These are phyloP conservation scores for Carex littledalei DNA, from an alignment of 176 grass and related monocot genomes.

Conservation along the genomic window DNA sequence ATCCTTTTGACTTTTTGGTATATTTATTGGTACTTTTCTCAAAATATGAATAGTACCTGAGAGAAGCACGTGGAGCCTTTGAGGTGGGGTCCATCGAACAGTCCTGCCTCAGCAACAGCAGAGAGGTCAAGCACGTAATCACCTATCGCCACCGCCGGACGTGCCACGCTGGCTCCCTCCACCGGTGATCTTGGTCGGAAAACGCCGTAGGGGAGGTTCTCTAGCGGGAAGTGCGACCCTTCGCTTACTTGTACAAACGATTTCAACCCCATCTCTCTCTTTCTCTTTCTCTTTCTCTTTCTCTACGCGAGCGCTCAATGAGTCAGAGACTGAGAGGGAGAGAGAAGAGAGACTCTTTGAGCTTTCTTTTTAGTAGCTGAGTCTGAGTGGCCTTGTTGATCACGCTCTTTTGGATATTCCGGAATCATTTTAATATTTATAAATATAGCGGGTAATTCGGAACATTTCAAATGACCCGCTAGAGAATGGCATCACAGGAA, in stretches of 20 bases:
- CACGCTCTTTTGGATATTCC: neutral
- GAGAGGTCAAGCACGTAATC: conserved; percentile 85
- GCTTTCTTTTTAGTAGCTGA: neutral
- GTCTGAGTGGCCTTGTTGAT: neutral
- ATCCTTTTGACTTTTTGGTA: neutral
- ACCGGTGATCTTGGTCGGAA: conserved; percentile 32
- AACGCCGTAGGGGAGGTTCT: conserved; percentile 95
- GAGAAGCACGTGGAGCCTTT: conserved; percentile 56
- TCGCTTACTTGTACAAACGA: conserved; percentile 77
- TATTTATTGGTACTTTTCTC: neutral
- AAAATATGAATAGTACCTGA: conserved; percentile 42
- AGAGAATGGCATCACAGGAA: neutral
- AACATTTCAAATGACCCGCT: neutral
- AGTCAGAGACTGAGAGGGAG: neutral
- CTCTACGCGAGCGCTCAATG: neutral
- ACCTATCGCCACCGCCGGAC: conserved; percentile 80
- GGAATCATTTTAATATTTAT: neutral
- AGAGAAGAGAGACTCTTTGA: conserved; percentile 9
- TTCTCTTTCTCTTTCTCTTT: conserved; percentile 16
- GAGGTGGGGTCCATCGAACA: conserved; percentile 76
- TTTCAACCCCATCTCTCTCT: conserved; percentile 36
- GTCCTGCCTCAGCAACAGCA: conserved; percentile 59
- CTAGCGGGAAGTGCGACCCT: conserved; percentile 82
- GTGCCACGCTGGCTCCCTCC: conserved; percentile 18
- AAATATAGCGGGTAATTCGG: neutral